Evolutionary conservation across 192 early-diverging fungal genomes (phyloP), one percentile per base, ranked within the genome.

Genomic region (Backusella sp.): DNA sequence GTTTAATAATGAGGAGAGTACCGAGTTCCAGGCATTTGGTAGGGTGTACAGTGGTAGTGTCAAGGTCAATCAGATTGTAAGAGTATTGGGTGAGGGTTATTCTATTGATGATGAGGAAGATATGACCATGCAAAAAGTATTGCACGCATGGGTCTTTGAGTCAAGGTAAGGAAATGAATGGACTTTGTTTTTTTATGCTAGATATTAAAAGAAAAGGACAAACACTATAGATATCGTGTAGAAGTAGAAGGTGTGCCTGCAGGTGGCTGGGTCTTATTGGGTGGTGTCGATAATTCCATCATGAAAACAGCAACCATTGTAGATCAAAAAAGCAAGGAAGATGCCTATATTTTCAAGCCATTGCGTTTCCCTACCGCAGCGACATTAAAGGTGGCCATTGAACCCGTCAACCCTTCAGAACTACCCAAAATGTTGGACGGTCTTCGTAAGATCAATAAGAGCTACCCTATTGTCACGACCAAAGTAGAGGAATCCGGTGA

Each of bases 351-450:
- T 49, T 93, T 99, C 84, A 84, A 90, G 46, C 95, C 97, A 8
- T 75, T 99, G 36, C 91, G 91, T 7, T 94, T 96, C 79, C 87
- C 91, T 7, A 90, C 96, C 5, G 88, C 88, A 36, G 88, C 97
- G 3, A 94, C 97, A 7, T 79, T 99, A 71, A 97, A 98, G 84
- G 92, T 99, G 17, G 97, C 97, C 2, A 92, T 99, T 9, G 98
- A 99, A 76, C 98, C 98, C 3, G 94, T 98, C 3, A 97, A 97
- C 76, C 98, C 98, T 4, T 96, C 97, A 15, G 97, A 99, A 86
- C 86, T 99, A 37, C 98, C 98, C 26, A 96, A 96, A 80, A 96
- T 99, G 96, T 88, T 99, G 70, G 96, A 96, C 69, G 98, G 98
- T 5, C 82, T 99, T 81, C 89, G 98, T 70, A 97, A 97, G 72